Percentiles rank a stretch among this genome's conserved stretches.
These are phyloP conservation scores for Fomitopsis pulvina DNA, from an alignment of 768 basidiomycete species.

Conservation along the genomic window DNA sequence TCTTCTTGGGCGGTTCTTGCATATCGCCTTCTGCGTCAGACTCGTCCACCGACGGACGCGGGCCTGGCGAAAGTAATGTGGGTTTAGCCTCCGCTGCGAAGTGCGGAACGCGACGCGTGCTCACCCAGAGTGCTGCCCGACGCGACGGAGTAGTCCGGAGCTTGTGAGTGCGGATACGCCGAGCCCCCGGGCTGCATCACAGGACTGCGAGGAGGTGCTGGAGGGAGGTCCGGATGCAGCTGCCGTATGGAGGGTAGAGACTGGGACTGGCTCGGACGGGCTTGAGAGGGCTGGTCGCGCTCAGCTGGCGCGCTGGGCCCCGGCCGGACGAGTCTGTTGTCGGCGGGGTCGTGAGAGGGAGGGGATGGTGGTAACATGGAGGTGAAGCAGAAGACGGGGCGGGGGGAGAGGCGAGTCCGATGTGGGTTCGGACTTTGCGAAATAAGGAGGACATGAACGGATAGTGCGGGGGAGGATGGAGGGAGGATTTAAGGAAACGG, in stretches of 20 bases:
- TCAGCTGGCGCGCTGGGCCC: not conserved
- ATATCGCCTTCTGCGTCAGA: constrained; percentile 52
- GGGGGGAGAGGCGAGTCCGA: not conserved
- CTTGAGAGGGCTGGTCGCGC: not conserved
- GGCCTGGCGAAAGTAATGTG: constrained; percentile 14
- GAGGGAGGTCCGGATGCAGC: constrained; percentile 58
- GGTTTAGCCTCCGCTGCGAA: not conserved
- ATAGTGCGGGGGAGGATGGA: not conserved
- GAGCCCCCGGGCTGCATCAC: constrained; percentile 11
- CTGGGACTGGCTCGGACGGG: constrained; percentile 18
- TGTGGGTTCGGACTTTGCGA: not conserved
- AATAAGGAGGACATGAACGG: not conserved
- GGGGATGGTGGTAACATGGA: not conserved
- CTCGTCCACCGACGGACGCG: constrained; percentile 36
- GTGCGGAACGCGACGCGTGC: not conserved
- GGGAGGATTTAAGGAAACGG: constrained; percentile 6
- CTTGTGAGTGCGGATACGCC: constrained; percentile 10
- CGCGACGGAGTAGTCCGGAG: constrained; percentile 15
- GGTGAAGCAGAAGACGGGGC: not conserved
- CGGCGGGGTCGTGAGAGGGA: not conserved
- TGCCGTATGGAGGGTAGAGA: constrained; percentile 62
- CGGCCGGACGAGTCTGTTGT: not conserved
- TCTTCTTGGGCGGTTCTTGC: constrained; percentile 71
- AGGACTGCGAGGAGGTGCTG: constrained; percentile 26
- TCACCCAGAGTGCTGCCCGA: constrained; percentile 16